Conservation (phyloP, 2,329 filamentous ascomycete genomes). For the Fusarium tanahbumbuense region DNA sequence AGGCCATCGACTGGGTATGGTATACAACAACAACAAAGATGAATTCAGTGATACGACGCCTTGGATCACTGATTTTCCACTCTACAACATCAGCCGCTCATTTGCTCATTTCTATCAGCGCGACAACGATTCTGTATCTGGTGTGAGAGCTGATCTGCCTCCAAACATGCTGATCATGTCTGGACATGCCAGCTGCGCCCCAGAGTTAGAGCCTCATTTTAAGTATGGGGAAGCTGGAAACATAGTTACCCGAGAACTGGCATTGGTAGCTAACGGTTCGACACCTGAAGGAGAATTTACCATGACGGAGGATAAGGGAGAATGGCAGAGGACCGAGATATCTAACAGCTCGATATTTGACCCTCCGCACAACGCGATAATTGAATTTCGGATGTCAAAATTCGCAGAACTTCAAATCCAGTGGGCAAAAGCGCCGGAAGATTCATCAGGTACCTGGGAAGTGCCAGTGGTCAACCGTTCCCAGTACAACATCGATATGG, state of each 20-base stretch:
- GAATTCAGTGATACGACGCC: not conserved
- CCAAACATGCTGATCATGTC: not conserved
- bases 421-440: constrained; percentile 1
- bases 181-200: not conserved
- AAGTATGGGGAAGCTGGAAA: not conserved
- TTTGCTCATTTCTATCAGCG: constrained; percentile 2
- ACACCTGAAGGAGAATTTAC: not conserved
- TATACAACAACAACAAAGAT: not conserved
- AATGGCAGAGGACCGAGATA: constrained; percentile 7
- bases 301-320: not conserved
- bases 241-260: not conserved
- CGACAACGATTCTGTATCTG: too few species aligned
- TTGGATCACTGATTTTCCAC: constrained; percentile 3
- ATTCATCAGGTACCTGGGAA: not conserved
- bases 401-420: constrained; percentile 1
- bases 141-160: not conserved
- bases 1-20: not conserved
- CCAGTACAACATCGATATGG: not conserved
- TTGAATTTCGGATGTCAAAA: not conserved
- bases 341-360: not conserved
- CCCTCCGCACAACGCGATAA: not conserved
- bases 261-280: not conserved
- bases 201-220: not conserved
- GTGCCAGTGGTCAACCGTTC: constrained; percentile 1
- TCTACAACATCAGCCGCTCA: not conserved